Conservation (phyloP, 106 monocot species). For the Vanilla planifolia region DNA sequence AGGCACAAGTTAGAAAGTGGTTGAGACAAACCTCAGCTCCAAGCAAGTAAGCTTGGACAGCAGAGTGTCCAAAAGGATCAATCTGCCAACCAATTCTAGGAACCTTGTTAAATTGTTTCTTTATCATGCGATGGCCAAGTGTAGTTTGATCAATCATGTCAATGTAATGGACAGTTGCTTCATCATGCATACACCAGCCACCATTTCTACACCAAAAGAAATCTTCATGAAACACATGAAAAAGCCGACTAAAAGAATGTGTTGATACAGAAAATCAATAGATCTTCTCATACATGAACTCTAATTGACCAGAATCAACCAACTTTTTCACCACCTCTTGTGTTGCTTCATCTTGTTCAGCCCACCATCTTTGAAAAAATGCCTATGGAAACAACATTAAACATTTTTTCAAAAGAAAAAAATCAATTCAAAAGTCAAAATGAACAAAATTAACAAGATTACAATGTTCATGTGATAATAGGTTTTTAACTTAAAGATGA, state of each 20-base stretch:
- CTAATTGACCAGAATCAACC: constrained; percentile 55
- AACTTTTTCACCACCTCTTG: constrained; percentile 30
- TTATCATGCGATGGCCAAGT: constrained; percentile 54
- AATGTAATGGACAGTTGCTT: constrained; percentile 53
- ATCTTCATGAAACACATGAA: not conserved
- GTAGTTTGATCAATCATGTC: constrained; percentile 71
- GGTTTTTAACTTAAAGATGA: not conserved
- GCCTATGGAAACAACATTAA: constrained; percentile 23
- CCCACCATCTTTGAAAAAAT: constrained; percentile 74
- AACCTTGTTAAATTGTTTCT: constrained; percentile 44
- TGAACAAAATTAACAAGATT: not conserved
- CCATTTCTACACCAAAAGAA: constrained; percentile 31
- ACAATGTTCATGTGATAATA: not conserved
- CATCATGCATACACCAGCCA: constrained; percentile 69
- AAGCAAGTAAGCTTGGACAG: constrained; percentile 52
- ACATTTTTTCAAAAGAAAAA: not conserved
- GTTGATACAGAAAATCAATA: not conserved
- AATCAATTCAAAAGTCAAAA: not conserved
- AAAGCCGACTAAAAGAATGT: not conserved
- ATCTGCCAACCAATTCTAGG: constrained; percentile 65
- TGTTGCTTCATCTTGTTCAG: constrained; percentile 31
- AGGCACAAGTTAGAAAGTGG: too few species aligned
- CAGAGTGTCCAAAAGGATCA: constrained; percentile 66
- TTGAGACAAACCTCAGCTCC: constrained; percentile 29
- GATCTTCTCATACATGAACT: constrained; percentile 45